Percentiles rank a stretch among this genome's conserved stretches.
Conservation (phyloP, 345 rosid species). For the Salix purpurea region DNA sequence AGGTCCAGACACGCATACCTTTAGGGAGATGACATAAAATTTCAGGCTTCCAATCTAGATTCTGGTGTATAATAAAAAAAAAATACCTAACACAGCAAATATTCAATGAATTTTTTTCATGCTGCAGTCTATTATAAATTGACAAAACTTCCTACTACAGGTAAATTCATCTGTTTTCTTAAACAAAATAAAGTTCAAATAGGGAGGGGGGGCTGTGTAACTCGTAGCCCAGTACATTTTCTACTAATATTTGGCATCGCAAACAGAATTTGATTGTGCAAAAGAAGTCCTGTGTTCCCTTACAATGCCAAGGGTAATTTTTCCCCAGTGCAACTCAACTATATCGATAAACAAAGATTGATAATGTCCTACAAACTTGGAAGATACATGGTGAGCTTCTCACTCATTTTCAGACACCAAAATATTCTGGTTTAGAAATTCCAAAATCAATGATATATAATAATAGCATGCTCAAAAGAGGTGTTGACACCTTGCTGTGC, state of each 20-base stretch:
- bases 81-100: not conserved
- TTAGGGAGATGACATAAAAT: conserved; percentile 13
- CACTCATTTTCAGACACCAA: not conserved
- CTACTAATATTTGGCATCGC: not conserved
- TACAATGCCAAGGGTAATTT: not conserved
- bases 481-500: not conserved
- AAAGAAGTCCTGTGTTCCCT: not conserved
- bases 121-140: not conserved
- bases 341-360: not conserved
- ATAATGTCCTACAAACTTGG: not conserved
- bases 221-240: not conserved
- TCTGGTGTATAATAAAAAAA: not conserved
- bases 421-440: not conserved
- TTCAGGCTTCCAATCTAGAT: not conserved
- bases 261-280: no score
- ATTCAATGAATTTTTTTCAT: no score
- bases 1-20: conserved; percentile 59
- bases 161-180: no score
- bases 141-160: not conserved
- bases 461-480: not conserved
- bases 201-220: not conserved
- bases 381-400: not conserved
- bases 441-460: not conserved
- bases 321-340: not conserved
- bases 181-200: no score